Base-by-base conservation (phyloP, 108 stramenopile genomes). In the Mediolabrus comicus region DNA sequence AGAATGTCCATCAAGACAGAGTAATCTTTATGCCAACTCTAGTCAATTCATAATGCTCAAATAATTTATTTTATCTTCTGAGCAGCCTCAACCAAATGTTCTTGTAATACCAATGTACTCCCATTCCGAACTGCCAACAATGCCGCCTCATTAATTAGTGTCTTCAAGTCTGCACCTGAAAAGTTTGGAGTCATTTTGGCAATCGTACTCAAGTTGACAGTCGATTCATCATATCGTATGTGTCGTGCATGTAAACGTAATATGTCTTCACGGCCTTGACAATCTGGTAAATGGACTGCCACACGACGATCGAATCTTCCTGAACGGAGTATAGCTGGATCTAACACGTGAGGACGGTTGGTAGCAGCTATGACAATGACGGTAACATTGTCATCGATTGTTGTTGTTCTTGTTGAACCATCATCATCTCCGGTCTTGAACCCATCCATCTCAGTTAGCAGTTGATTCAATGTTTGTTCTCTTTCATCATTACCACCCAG, bases 401-500 rank as follows among this genome's bases (percentile, higher is more conserved):
- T 16, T 13, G 65, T 55, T 16, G 25, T 7, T 28, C n/a, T n/a
- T 6, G 63, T 22, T 3, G 51, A 33, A 69, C 79, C 31, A n/a
- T n/a, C n/a, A n/a, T n/a, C n/a, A n/a, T n/a, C 38, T 65, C 82
- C 57, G 52, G 67, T 74, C 56, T 68, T 53, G 60, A 98, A 97
- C 1, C 97, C 97, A 83, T 98, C 97, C 95, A 98, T 95, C 83
- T 94, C 92, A 12, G 92, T 96, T 30, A 98, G 57, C 5, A 98
- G 85, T 62, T 95, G 94, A 83, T 98, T 98, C 62, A 98, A 68
- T 14, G 97, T 97, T 67, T 97, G 92, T 54, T 98, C 97, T 52
- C 95, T 83, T 68, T 98, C 97, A 69, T 97, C 96, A 57, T 81
- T 61, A 13, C 89, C 86, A 3, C 85, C 85, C n/a, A 82, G 82